Conservation (phyloP, 306 rosid genomes). For the Prunus campanulata region DNA sequence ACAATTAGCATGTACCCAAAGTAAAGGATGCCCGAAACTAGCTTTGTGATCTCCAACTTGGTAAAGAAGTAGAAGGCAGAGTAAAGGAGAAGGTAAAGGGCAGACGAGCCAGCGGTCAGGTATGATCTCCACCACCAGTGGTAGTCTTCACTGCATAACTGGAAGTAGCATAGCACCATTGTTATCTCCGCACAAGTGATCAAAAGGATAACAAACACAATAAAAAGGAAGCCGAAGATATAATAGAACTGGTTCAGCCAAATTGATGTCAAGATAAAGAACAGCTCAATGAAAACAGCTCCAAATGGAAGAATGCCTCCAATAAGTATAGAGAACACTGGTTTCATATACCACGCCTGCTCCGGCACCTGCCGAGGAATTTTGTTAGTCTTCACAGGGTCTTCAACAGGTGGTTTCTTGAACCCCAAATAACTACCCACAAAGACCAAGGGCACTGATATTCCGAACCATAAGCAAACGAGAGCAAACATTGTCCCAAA, state of each 20-base stretch:
- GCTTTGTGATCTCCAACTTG: constrained; percentile 87
- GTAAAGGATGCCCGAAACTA: constrained; percentile 91
- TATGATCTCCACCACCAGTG: constrained; percentile 99
- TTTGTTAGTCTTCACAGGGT: constrained; percentile 97
- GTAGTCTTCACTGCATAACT: constrained; percentile 97
- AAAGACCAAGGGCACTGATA: constrained; percentile 95
- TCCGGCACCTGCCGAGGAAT: constrained; percentile 96
- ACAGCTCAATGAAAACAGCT: constrained; percentile 95
- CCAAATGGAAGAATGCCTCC: constrained; percentile 99
- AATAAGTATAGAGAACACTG: constrained; percentile 86
- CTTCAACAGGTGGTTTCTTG: constrained; percentile 88
- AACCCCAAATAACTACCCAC: constrained; percentile 97
- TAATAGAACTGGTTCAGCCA: constrained; percentile 99
- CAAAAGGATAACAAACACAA: constrained; percentile 83
- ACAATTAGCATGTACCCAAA: constrained; percentile 87
- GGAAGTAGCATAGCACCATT: constrained; percentile 97
- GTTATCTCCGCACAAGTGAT: constrained; percentile 98
- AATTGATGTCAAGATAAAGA: constrained; percentile 96
- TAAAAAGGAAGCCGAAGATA: constrained; percentile 96
- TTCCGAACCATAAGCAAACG: constrained; percentile 93
- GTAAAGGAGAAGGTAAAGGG: constrained; percentile 91
- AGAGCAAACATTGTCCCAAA: constrained; percentile 99
- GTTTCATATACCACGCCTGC: constrained; percentile 99
- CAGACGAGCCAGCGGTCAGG: constrained; percentile 97
- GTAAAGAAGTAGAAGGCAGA: constrained; percentile 93